Conservation (phyloP, 1,139 yeast species). For the Suhomyces taliae region DNA sequence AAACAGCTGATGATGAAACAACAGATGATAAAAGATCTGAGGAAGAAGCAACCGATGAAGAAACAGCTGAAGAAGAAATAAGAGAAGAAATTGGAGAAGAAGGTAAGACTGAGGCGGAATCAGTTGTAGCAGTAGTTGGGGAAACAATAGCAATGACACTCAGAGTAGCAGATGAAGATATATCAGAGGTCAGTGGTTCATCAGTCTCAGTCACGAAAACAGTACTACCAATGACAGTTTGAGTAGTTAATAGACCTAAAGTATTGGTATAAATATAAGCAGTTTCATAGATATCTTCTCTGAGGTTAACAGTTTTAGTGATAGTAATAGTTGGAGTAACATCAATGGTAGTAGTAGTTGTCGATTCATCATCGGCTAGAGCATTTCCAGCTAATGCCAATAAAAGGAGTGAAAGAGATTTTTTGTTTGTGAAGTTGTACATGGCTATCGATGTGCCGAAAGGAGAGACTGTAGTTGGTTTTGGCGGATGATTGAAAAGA, state of each 20-base stretch:
- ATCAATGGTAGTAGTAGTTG: constrained; percentile 24
- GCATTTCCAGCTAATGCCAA: constrained; percentile 12
- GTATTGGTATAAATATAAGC: constrained; percentile 34
- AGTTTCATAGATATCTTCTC: constrained; percentile 34
- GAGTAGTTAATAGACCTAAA: constrained; percentile 36
- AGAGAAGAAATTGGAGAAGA: constrained; percentile 3
- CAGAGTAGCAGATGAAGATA: background rate
- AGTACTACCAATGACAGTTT: constrained; percentile 29
- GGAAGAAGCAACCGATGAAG: constrained; percentile 9
- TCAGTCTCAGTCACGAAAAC: constrained; percentile 5
- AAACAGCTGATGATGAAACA: no score
- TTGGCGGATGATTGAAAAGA: background rate
- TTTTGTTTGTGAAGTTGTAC: constrained; percentile 5
- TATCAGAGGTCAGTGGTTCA: background rate
- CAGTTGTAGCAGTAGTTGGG: background rate
- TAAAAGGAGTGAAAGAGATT: constrained; percentile 8
- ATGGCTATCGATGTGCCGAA: constrained; percentile 1
- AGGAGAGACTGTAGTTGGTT: constrained; percentile 5
- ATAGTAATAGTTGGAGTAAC: constrained; percentile 34
- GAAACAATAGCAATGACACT: background rate
- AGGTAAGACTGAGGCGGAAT: background rate
- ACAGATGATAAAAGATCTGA: constrained; percentile 3
- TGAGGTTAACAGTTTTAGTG: constrained; percentile 29
- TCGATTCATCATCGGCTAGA: constrained; percentile 13
- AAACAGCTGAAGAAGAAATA: constrained; percentile 7